A percentile compares a stretch with the other conserved stretches of the same genome.
Evolutionary conservation across 306 rosid genomes (phyloP).

Genomic region (Oemleria cerasiformis): DNA sequence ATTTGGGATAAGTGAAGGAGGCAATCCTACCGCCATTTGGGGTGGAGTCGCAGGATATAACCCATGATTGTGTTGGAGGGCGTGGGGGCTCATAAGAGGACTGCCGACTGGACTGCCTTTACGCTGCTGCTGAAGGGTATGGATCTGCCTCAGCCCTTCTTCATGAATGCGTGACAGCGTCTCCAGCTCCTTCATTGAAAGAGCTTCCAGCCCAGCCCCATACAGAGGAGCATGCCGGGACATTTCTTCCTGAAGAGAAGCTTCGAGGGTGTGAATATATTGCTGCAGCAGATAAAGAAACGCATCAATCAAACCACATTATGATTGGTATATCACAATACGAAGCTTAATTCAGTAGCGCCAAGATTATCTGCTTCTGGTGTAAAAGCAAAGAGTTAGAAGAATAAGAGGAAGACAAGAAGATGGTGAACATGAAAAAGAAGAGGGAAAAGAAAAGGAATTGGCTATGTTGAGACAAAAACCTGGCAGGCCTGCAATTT

Average conservation of each 20-base stretch:
- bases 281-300: constrained; percentile 59
- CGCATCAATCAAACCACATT: constrained; percentile 24
- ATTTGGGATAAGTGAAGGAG: constrained; percentile 65
- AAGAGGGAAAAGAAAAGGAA: constrained; percentile 8
- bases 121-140: constrained; percentile 83
- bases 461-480: constrained; percentile 23
- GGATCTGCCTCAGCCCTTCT: constrained; percentile 97
- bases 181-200: constrained; percentile 92
- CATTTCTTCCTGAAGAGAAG: constrained; percentile 96
- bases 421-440: background rate
- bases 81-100: constrained; percentile 77
- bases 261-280: constrained; percentile 87
- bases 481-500: constrained; percentile 98
- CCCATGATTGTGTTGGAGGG: constrained; percentile 71
- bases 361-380: constrained; percentile 12
- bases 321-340: constrained; percentile 7
- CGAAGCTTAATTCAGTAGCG: constrained; percentile 18
- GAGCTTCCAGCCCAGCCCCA: constrained; percentile 94
- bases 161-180: constrained; percentile 85
- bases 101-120: constrained; percentile 75
- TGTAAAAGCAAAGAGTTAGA: background rate
- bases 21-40: constrained; percentile 60
- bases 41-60: constrained; percentile 62
- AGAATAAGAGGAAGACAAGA: background rate
- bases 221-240: constrained; percentile 93